A percentile compares a stretch with the other conserved stretches of the same genome.
phyloP scores from a whole-genome alignment of 2,329 filamentous ascomycete genomes.

The Aspergillus pseudotamarii region DNA sequence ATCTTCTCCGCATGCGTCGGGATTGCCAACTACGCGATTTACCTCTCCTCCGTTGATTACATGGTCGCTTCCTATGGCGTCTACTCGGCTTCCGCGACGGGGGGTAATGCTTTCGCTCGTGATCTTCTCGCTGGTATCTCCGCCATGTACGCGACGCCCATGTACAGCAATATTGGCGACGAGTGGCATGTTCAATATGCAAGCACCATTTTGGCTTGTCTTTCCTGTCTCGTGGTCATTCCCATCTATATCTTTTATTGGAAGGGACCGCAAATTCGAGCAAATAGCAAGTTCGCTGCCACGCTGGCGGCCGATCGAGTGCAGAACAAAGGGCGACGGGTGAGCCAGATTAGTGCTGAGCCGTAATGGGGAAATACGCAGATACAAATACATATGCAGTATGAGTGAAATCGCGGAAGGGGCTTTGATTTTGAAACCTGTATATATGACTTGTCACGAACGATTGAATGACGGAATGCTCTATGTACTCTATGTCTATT shows the following conservation, averaged over 20 bases:
- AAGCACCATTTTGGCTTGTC: slow-evolving; percentile 60
- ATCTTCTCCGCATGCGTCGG: slow-evolving; percentile 67
- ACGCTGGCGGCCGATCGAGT: slow-evolving; percentile 45
- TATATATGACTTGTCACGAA: neutral
- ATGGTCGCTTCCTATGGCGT: slow-evolving; percentile 74
- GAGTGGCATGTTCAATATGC: slow-evolving; percentile 59
- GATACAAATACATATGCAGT: neutral
- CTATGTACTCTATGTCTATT: neutral
- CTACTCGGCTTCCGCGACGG: slow-evolving; percentile 72
- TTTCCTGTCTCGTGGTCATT: slow-evolving; percentile 60
- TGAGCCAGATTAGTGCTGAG: slow-evolving; percentile 27
- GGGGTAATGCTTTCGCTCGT: slow-evolving; percentile 72
- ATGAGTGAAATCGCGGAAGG: no score
- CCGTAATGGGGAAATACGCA: neutral
- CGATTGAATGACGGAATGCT: neutral
- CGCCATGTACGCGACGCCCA: slow-evolving; percentile 67
- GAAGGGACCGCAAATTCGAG: slow-evolving; percentile 60
- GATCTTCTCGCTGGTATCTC: slow-evolving; percentile 73
- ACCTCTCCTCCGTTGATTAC: slow-evolving; percentile 75
- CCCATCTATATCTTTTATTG: slow-evolving; percentile 67
- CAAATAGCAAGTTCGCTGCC: slow-evolving; percentile 63
- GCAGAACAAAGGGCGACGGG: slow-evolving; percentile 27
- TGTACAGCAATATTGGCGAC: slow-evolving; percentile 61
- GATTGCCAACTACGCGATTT: slow-evolving; percentile 72
- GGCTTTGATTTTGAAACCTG: neutral